A percentile compares a stretch with the other conserved stretches of the same genome.
phyloP scores from a whole-genome alignment of 164 flowering plant species.

The Vitis rotundifolia region DNA sequence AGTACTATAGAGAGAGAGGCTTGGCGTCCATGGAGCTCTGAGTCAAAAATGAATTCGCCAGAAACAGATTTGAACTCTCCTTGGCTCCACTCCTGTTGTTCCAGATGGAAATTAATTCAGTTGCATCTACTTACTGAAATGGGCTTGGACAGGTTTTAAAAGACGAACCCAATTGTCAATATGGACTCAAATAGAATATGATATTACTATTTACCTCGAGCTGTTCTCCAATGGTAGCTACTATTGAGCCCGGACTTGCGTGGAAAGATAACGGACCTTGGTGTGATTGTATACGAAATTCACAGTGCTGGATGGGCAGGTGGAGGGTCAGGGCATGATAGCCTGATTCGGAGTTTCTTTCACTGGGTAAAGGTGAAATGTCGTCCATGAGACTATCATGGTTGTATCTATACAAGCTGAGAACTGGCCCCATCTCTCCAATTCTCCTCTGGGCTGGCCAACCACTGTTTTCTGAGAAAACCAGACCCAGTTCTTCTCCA shows the following conservation, averaged over 20 bases:
- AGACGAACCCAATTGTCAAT: neutral
- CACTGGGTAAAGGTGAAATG: neutral
- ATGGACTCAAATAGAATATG: neutral
- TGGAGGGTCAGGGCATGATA: conserved; percentile 36
- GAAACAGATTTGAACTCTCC: conserved; percentile 23
- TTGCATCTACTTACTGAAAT: neutral
- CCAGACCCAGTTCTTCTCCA: conserved; percentile 32
- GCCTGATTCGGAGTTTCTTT: neutral
- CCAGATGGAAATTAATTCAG: neutral
- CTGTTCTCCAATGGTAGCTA: conserved; percentile 39
- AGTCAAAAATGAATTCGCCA: conserved; percentile 26
- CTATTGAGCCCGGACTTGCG: conserved; percentile 28
- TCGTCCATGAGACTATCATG: conserved; percentile 8
- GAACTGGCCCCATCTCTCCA: conserved; percentile 12
- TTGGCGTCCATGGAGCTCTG: conserved; percentile 8
- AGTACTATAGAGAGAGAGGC: conserved; percentile 29
- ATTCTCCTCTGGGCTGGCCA: conserved; percentile 5
- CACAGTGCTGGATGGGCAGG: conserved; percentile 19
- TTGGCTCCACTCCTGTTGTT: conserved; percentile 33
- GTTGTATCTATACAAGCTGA: conserved; percentile 32
- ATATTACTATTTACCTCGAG: conserved; percentile 28
- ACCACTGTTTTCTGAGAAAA: conserved; percentile 22
- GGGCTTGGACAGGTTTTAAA: neutral
- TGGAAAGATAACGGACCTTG: conserved; percentile 28
- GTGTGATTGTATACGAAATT: conserved; percentile 19